phyloP scores from a whole-genome alignment of 2,329 filamentous ascomycete genomes.

The Lasiodiplodia sp. region DNA sequence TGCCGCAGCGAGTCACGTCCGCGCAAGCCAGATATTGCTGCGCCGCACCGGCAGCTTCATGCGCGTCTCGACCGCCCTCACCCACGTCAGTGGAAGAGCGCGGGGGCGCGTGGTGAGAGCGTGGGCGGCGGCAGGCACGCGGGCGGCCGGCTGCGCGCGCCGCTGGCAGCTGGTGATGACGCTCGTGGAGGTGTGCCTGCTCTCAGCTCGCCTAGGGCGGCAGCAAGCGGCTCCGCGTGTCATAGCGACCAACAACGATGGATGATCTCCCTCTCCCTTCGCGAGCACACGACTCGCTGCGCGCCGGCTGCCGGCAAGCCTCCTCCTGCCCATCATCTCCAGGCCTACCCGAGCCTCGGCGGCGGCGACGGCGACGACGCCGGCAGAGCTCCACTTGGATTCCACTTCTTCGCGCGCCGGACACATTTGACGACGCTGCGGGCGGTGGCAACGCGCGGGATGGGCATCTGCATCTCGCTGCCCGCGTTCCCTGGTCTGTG shows the following conservation, averaged over 20 bases:
- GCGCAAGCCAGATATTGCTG: constrained; percentile 26
- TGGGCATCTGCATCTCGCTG: constrained; percentile 1
- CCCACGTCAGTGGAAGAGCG: neutral
- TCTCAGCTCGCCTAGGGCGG: constrained; percentile 19
- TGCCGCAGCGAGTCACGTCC: constrained; percentile 24
- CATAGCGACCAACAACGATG: constrained; percentile 20
- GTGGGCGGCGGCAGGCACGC: constrained; percentile 20
- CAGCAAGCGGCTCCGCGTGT: constrained; percentile 19
- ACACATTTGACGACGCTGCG: neutral
- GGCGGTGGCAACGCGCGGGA: constrained; percentile 5
- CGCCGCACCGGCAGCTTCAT: constrained; percentile 24
- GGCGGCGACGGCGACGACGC: constrained; percentile 4
- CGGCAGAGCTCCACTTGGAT: constrained; percentile 8
- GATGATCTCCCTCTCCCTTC: constrained; percentile 19
- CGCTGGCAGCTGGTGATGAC: neutral
- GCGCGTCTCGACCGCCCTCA: constrained; percentile 4
- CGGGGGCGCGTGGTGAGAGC: constrained; percentile 12
- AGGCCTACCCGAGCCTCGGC: constrained; percentile 8
- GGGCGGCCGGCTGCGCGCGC: constrained; percentile 17
- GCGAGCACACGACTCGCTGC: constrained; percentile 18
- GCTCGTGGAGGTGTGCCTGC: neutral
- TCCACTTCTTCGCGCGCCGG: constrained; percentile 4
- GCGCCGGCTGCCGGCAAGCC: constrained; percentile 25
- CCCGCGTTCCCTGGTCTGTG: constrained; percentile 20
- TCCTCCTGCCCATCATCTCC: constrained; percentile 16